Evolutionary conservation across 2,329 filamentous ascomycete species (phyloP).

Genomic region (Phaeosphaeriaceae sp.): DNA sequence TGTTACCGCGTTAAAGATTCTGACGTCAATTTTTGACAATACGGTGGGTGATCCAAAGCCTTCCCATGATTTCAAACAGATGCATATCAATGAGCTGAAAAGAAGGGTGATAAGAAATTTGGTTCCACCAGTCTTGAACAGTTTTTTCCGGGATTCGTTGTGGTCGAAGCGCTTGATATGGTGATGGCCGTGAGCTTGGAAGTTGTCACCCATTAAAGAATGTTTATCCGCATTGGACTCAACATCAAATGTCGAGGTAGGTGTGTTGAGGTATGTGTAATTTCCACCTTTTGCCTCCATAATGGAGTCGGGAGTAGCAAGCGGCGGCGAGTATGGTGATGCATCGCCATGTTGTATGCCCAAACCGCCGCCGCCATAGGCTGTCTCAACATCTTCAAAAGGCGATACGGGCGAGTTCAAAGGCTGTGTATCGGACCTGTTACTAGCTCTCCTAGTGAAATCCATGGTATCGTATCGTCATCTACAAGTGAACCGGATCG

Average conservation of each 20-base stretch:
- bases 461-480: constrained; percentile 9
- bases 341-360: constrained; percentile 30
- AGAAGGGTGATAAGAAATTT: constrained; percentile 37
- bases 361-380: constrained; percentile 27
- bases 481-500: too few species aligned
- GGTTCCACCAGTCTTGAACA: constrained; percentile 34
- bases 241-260: constrained; percentile 19
- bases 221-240: constrained; percentile 27
- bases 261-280: constrained; percentile 25
- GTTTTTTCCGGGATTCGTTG: constrained; percentile 34
- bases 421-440: constrained; percentile 8
- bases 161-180: constrained; percentile 40
- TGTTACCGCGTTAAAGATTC: constrained; percentile 43
- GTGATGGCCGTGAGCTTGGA: constrained; percentile 11
- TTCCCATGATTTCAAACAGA: constrained; percentile 39
- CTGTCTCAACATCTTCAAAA: constrained; percentile 10
- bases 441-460: constrained; percentile 4
- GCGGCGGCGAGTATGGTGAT: constrained; percentile 18
- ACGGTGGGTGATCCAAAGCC: constrained; percentile 31
- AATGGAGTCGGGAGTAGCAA: constrained; percentile 20
- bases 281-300: constrained; percentile 23
- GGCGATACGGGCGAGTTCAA: constrained; percentile 11
- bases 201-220: constrained; percentile 18
- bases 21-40: constrained; percentile 34
- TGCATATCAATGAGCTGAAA: constrained; percentile 37